phyloP scores from a whole-genome alignment of 345 rosid genomes.

The Populus deltoides region DNA sequence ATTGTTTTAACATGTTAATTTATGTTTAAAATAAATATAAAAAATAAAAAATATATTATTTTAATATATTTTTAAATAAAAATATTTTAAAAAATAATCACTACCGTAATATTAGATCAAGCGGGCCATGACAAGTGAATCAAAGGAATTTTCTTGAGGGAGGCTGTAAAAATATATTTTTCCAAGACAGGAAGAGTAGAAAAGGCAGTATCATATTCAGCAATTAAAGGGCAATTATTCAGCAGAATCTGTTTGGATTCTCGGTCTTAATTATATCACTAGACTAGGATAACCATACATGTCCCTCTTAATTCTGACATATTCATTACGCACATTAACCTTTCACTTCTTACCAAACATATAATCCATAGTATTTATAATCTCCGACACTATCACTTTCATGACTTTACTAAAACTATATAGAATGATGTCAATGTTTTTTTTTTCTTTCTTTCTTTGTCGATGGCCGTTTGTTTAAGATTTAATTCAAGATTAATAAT shows the following conservation, averaged over 20 bases:
- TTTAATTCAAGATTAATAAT: too few relatives aligned
- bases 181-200: neutral
- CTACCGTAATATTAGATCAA: accelerated
- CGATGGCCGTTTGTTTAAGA: too few relatives aligned
- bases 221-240: conserved; percentile 25
- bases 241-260: conserved; percentile 13
- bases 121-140: neutral
- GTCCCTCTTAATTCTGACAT: neutral
- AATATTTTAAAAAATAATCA: too few relatives aligned
- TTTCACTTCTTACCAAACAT: neutral
- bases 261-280: neutral
- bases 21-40: too few relatives aligned
- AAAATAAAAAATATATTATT: too few relatives aligned
- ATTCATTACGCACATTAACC: too few relatives aligned
- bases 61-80: too few relatives aligned
- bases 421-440: neutral
- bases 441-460: too few relatives aligned
- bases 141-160: neutral
- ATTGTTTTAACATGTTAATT: accelerated
- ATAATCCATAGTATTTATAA: neutral
- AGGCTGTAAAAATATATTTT: neutral
- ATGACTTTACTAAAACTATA: neutral
- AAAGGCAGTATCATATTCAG: neutral
- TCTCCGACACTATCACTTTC: neutral
- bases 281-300: neutral